Evolutionary conservation across 2,329 filamentous ascomycete genomes (phyloP), one percentile per base, ranked within the genome.

Genomic region (Echinosphaeria canescens): DNA sequence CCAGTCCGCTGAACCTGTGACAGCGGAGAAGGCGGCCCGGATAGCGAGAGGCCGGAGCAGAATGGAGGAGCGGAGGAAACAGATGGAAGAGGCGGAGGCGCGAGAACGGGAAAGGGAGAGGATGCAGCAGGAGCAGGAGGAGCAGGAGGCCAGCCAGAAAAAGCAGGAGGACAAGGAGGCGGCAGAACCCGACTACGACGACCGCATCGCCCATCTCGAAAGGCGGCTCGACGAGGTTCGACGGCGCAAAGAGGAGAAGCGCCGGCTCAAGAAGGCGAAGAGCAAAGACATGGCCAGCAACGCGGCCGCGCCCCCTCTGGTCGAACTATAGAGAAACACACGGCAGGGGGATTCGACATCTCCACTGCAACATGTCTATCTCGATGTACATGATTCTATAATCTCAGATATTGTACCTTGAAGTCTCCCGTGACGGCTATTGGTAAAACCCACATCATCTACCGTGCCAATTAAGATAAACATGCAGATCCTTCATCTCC

Each of bases 171-270:
- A 15, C 23, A 15, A 15, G 13, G 23, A 15, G 24, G n/a, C 15
- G 10, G 12, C 5, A 6, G 16, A 5, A 10, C 31, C 32, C 14
- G 38, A 40, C 15, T 36, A 36, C 23, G 38, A 49, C 27, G 47
- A 51, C 13, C 47, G 48, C 28, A 49, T 56, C 12, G 53, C 49
- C 10, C 48, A 53, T 17, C 38, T 62, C 19, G 55, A 62, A 38
- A 44, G 44, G 14, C 45, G 39, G 23, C 44, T 62, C 13, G 41
- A 43, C 18, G 52, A 54, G 30, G n/a, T n/a, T n/a, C n/a, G n/a
- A n/a, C n/a, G n/a, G n/a, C 23, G 23, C 12, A 48, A 50, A 33
- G 47, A 46, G 22, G 49, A 52, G 17, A 49, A 44, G 29, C 39
- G 38, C 13, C 41, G 41, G 30, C 39, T 43, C 29, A 51, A 49